Conservation (phyloP, 768 basidiomycete genomes). For the Terana coerulea region DNA sequence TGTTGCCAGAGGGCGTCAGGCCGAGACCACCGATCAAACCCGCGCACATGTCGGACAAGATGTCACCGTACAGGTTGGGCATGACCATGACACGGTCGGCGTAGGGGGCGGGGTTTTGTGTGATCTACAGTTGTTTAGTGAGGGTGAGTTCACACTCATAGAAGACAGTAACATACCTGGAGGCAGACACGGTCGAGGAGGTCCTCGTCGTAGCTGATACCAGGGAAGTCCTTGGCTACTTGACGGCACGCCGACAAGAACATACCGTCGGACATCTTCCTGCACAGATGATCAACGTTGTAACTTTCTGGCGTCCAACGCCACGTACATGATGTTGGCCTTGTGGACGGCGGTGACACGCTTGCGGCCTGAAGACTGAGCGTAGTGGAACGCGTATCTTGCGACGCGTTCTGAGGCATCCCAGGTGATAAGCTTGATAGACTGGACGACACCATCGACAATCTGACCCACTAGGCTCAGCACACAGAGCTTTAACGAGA, state of each 20-base stretch:
- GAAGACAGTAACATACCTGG: constrained; percentile 46
- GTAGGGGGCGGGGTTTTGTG: constrained; percentile 90
- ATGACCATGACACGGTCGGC: constrained; percentile 99
- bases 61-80: constrained; percentile 80
- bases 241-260: constrained; percentile 97
- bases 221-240: constrained; percentile 93
- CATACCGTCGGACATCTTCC: constrained; percentile 99
- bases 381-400: constrained; percentile 97
- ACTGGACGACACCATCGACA: constrained; percentile 97
- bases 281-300: constrained; percentile 27
- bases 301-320: background rate
- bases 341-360: constrained; percentile 99
- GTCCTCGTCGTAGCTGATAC: constrained; percentile 93
- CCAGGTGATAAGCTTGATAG: constrained; percentile 99
- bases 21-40: constrained; percentile 98
- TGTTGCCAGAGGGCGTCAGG: constrained; percentile 96
- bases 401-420: constrained; percentile 98
- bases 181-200: constrained; percentile 95
- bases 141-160: background rate
- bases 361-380: constrained; percentile 80
- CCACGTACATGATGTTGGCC: constrained; percentile 93
- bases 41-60: constrained; percentile 50
- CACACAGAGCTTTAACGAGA: constrained; percentile 1
- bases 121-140: constrained; percentile 69
- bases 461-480: constrained; percentile 45